Evolutionary conservation across 306 rosid genomes (phyloP).

Genomic region (Oxytropis ochrocephala): DNA sequence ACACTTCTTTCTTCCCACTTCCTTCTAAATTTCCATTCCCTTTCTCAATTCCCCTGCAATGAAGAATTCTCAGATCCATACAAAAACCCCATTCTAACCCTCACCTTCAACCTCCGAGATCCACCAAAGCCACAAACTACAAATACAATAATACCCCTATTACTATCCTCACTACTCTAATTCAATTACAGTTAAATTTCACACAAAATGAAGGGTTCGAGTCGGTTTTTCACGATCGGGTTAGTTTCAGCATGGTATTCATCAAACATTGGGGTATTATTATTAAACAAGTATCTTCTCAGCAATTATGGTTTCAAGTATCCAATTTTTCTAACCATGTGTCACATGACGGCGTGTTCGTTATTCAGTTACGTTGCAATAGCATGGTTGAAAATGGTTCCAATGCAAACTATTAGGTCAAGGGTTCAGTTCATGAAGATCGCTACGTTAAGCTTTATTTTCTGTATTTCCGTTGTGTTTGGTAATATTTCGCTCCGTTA

Average conservation of each 20-base stretch:
- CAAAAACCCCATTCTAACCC: neutral
- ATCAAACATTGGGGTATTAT: slow-evolving; percentile 91
- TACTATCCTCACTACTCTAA: neutral
- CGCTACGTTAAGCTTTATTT: slow-evolving; percentile 70
- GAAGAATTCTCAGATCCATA: neutral
- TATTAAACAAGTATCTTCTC: slow-evolving; percentile 87
- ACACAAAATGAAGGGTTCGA: slow-evolving; percentile 51
- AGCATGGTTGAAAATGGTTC: slow-evolving; percentile 94
- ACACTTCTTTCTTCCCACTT: neutral
- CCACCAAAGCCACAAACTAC: neutral
- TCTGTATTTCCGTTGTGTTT: slow-evolving; percentile 91
- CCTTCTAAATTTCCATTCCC: neutral
- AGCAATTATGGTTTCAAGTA: slow-evolving; percentile 97
- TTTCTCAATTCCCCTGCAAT: no score
- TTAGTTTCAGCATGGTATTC: slow-evolving; percentile 81
- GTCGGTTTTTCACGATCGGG: slow-evolving; percentile 78
- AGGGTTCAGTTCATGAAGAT: slow-evolving; percentile 86
- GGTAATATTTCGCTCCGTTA: slow-evolving; percentile 89
- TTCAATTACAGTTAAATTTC: neutral
- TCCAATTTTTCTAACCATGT: slow-evolving; percentile 99
- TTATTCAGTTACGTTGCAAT: slow-evolving; percentile 86
- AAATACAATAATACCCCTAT: neutral
- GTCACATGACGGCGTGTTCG: slow-evolving; percentile 98
- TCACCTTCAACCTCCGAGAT: no score
- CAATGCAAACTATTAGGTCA: slow-evolving; percentile 89